phyloP scores from a whole-genome alignment of 2,329 filamentous ascomycete species.

The Grosmannia clavigera region DNA sequence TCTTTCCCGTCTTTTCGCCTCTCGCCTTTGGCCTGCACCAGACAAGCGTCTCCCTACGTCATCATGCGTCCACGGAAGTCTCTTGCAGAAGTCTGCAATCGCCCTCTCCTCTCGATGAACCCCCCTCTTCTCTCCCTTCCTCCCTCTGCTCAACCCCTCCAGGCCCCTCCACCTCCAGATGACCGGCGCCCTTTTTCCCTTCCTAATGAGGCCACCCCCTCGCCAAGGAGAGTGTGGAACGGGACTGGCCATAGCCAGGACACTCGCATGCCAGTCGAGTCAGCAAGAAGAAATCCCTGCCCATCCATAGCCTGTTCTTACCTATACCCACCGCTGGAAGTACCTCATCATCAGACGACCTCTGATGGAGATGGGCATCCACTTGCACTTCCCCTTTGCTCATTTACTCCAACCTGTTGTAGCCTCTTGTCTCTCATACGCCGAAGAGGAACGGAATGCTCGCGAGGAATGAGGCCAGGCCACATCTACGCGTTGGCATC shows the following conservation, averaged over 20 bases:
- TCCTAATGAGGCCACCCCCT: background rate
- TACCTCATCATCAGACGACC: too few species aligned
- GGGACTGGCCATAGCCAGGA: background rate
- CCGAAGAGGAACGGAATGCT: background rate
- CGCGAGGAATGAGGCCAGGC: background rate
- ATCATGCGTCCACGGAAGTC: background rate
- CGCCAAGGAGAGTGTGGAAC: background rate
- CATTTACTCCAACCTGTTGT: background rate
- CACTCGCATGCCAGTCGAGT: background rate
- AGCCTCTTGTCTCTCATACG: background rate
- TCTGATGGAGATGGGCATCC: background rate
- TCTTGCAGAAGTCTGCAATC: background rate
- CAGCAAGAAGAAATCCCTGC: background rate
- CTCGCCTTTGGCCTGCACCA: background rate
- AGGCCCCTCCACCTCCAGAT: background rate
- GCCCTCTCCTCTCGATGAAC: background rate
- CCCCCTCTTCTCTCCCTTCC: background rate
- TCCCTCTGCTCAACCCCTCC: background rate
- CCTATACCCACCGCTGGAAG: background rate
- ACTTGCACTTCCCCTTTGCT: background rate
- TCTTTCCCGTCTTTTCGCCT: background rate
- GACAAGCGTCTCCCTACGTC: background rate
- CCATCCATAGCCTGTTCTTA: background rate
- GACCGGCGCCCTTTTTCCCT: background rate
- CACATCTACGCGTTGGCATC: slow-evolving; percentile 1